A percentile compares a stretch with the other conserved stretches of the same genome.
Conservation (phyloP, 176 grass and related monocot genomes). For the Musa acuminata region DNA sequence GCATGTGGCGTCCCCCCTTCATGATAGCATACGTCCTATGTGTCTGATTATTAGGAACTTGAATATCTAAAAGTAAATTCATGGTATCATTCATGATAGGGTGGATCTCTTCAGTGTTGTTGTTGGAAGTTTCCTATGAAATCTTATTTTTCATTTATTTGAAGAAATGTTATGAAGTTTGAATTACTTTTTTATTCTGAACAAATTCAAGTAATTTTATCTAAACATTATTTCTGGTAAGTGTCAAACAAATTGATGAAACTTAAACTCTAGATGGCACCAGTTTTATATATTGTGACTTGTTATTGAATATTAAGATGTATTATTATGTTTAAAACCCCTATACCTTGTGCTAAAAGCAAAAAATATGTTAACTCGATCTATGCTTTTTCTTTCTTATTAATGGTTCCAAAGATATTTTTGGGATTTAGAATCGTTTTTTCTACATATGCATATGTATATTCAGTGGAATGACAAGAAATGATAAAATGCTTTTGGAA, state of each 20-base stretch:
- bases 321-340: background rate
- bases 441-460: no score
- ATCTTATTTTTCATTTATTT: no score
- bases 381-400: background rate
- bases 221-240: background rate
- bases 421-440: no score
- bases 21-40: no score
- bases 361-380: background rate
- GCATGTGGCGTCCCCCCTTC: no score
- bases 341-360: background rate
- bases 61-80: no score
- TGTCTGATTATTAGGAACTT: no score
- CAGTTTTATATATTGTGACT: background rate
- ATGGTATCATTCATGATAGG: no score
- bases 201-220: background rate
- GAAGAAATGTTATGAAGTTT: background rate
- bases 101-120: no score
- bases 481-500: background rate
- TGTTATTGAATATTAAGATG: background rate
- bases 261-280: background rate
- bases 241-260: background rate
- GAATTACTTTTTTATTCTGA: background rate
- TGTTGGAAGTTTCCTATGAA: no score
- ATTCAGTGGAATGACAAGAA: no score
- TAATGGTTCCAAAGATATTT: background rate